Percentiles rank a stretch among this genome's conserved stretches.
These are phyloP conservation scores for Diaporthe citrichinensis DNA, from an alignment of 2,329 filamentous ascomycete genomes.

Conservation along the genomic window DNA sequence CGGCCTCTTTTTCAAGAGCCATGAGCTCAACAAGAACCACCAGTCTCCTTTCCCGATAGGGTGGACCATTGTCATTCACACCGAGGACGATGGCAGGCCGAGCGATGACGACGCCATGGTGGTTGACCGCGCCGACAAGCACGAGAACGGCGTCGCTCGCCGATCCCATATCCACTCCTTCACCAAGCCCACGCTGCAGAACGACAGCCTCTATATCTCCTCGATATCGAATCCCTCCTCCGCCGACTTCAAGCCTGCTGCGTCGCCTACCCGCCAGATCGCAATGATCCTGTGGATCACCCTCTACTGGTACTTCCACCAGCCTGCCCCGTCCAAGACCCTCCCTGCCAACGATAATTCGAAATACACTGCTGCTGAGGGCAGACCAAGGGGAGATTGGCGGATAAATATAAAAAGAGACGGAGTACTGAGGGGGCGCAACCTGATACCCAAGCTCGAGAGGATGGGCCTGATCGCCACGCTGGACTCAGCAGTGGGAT, in stretches of 20 bases:
- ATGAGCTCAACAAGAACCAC: slow-evolving; percentile 76
- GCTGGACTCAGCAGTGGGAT: slow-evolving; percentile 81
- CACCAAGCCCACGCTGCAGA: slow-evolving; percentile 79
- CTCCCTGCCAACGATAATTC: slow-evolving; percentile 73
- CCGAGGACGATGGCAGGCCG: slow-evolving; percentile 62
- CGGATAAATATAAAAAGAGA: slow-evolving; percentile 86
- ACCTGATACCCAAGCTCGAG: slow-evolving; percentile 90
- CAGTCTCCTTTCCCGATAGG: slow-evolving; percentile 83
- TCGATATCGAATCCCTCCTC: slow-evolving; percentile 88
- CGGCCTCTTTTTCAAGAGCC: slow-evolving; percentile 90
- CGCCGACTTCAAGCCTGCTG: slow-evolving; percentile 83
- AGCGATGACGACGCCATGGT: slow-evolving; percentile 44
- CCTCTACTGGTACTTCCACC: slow-evolving; percentile 98
- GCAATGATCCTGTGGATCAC: slow-evolving; percentile 98
- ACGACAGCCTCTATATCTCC: slow-evolving; percentile 91
- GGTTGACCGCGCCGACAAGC: slow-evolving; percentile 17
- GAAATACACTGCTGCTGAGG: slow-evolving; percentile 74
- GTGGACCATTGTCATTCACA: slow-evolving; percentile 91
- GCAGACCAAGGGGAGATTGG: slow-evolving; percentile 88
- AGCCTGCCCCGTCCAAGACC: slow-evolving; percentile 77
- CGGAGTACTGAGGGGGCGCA: slow-evolving; percentile 87
- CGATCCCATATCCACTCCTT: slow-evolving; percentile 73
- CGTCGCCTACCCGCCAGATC: slow-evolving; percentile 87
- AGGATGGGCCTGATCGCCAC: slow-evolving; percentile 89
- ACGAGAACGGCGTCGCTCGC: slow-evolving; percentile 31